phyloP scores from a whole-genome alignment of 805 yeast species.

The Lachancea kluyveri region DNA sequence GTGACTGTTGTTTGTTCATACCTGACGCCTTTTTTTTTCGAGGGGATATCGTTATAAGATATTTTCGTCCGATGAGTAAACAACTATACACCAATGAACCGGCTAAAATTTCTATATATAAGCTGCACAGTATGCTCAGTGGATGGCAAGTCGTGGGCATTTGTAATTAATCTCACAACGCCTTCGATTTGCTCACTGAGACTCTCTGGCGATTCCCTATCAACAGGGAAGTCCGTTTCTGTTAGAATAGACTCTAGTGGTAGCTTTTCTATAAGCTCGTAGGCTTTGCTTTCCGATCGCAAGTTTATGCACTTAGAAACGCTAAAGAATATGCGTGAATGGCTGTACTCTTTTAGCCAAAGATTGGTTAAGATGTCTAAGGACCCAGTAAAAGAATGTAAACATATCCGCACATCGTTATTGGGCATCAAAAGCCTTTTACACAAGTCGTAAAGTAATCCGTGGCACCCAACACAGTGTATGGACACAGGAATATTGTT shows the following conservation, averaged over 20 bases:
- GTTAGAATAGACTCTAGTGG: slow-evolving; percentile 37
- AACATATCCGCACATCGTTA: slow-evolving; percentile 37
- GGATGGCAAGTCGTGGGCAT: slow-evolving; percentile 6
- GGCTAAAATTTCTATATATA: slow-evolving; percentile 14
- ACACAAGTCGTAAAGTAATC: slow-evolving; percentile 42
- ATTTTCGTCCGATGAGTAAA: too few relatives aligned
- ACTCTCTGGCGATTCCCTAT: slow-evolving; percentile 5
- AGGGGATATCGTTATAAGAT: background rate
- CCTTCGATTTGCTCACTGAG: slow-evolving; percentile 11
- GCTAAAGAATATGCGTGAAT: slow-evolving; percentile 25
- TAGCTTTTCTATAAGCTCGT: slow-evolving; percentile 25
- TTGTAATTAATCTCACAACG: slow-evolving; percentile 9
- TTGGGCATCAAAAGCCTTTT: slow-evolving; percentile 21
- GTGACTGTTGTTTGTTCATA: background rate
- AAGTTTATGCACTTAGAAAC: slow-evolving; percentile 28
- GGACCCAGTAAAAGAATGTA: slow-evolving; percentile 88
- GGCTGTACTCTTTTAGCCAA: slow-evolving; percentile 24
- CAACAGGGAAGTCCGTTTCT: slow-evolving; percentile 46
- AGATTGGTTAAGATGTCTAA: slow-evolving; percentile 54
- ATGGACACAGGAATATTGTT: slow-evolving; percentile 53
- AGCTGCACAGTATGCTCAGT: slow-evolving; percentile 7
- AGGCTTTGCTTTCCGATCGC: too few relatives aligned
- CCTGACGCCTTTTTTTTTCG: background rate
- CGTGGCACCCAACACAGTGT: slow-evolving; percentile 82
- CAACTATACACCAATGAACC: slow-evolving; percentile 13